Percentiles rank a stretch among this genome's conserved stretches.
Evolutionary conservation across 2,329 filamentous ascomycete species (phyloP).

Genomic region (Calonectria ilicicola): DNA sequence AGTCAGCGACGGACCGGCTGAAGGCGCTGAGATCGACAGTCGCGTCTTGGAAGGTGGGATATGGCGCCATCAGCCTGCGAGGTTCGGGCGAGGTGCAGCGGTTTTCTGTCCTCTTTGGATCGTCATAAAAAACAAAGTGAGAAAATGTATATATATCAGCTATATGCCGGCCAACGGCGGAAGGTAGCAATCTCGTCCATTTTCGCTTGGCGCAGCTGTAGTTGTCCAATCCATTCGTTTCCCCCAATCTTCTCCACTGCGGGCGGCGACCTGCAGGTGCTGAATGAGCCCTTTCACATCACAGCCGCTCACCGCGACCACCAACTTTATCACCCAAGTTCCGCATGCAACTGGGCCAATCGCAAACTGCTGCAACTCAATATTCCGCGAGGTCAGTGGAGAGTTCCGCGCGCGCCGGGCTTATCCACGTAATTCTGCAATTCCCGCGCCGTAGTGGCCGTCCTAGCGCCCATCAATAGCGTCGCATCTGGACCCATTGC

Average conservation of each 20-base stretch:
- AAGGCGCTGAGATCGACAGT: slow-evolving; percentile 34
- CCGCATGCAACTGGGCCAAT: slow-evolving; percentile 3
- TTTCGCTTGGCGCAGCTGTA: not conserved
- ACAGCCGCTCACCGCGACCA: not conserved
- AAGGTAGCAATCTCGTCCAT: not conserved
- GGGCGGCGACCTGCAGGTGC: not conserved
- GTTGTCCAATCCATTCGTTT: not conserved
- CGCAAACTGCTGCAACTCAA: not conserved
- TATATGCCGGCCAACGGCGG: slow-evolving; percentile 1
- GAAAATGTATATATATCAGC: not conserved
- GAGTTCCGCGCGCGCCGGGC: slow-evolving; percentile 2
- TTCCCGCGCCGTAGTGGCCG: not conserved
- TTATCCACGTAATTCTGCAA: not conserved
- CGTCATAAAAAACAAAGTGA: not conserved
- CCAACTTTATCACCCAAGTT: not conserved
- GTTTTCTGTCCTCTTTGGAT: slow-evolving; percentile 1
- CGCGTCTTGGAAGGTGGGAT: slow-evolving; percentile 26
- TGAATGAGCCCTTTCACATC: not conserved
- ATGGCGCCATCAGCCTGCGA: slow-evolving; percentile 31
- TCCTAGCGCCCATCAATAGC: slow-evolving; percentile 22
- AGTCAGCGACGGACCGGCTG: slow-evolving; percentile 17
- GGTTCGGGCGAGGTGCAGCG: not conserved
- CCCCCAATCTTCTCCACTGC: not conserved
- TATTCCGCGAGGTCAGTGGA: not conserved
- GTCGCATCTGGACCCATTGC: slow-evolving; percentile 5